Evolutionary conservation across 768 basidiomycete genomes (phyloP).

Genomic region (Neoboletus subvelutipes): DNA sequence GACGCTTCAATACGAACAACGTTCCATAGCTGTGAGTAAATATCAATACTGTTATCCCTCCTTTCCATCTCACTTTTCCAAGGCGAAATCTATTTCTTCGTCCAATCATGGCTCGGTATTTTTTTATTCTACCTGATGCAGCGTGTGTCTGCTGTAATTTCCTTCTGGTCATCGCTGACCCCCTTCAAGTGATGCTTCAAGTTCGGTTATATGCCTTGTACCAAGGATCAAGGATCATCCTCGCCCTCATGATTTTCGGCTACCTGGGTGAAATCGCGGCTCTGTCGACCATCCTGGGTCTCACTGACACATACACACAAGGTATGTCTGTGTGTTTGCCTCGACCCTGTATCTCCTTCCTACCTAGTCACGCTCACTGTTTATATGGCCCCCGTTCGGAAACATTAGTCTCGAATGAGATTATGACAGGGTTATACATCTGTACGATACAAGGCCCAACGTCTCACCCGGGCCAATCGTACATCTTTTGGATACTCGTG

Average conservation of each 20-base stretch:
- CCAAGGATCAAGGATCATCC: conserved; percentile 5
- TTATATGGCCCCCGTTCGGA: too few species aligned
- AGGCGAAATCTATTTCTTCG: conserved; percentile 11
- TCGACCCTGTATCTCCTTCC: too few species aligned
- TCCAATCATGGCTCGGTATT: conserved; percentile 6
- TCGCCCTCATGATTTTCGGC: conserved; percentile 4
- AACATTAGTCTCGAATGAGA: too few species aligned
- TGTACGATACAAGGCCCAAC: background rate
- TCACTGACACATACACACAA: too few species aligned
- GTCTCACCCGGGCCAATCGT: background rate
- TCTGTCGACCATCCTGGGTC: background rate
- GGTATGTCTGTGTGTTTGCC: too few species aligned
- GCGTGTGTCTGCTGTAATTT: background rate
- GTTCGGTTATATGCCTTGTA: conserved; percentile 17
- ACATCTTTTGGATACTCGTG: conserved; percentile 10
- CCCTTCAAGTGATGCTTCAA: conserved; percentile 14
- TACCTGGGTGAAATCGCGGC: conserved; percentile 2
- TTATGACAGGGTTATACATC: too few species aligned
- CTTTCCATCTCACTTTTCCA: background rate
- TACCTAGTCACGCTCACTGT: too few species aligned
- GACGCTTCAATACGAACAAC: background rate
- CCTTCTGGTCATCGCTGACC: background rate
- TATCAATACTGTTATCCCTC: background rate
- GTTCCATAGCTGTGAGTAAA: conserved; percentile 15
- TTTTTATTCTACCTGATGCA: background rate